Base-by-base conservation (phyloP, 2,329 filamentous ascomycete species). In the Trichoderma asperellum region DNA sequence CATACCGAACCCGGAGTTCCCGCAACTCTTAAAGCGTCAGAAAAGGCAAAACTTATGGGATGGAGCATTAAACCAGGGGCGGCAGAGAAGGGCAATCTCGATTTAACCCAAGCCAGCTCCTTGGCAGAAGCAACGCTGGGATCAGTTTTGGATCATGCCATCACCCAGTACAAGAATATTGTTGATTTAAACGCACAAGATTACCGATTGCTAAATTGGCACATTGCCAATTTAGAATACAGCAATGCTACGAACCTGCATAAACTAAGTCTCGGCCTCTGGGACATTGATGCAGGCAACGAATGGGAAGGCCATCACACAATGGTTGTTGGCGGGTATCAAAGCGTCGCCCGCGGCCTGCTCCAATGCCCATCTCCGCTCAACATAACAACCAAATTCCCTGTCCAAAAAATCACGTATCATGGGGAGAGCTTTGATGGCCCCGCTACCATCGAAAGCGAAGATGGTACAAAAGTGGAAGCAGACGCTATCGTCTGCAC, bases 261-360 rank as follows among this genome's bases (percentile, higher is more conserved):
- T 73, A 91, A 92, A 72, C 87, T 99, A 21, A 98, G 95, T 78
- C 87, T 99, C 16, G 89, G 91, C 8, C 91, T 94, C 0, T 98
- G 96, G 93, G 96, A 99, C 79, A 94, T 99, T 75, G 96, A 99
- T 77, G 94, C 94, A 61, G 96, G 96, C 0, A 97, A 99, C 75
- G 96, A 99, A 77, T 99, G 97, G 83, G 94, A 97, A 78, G 96
- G 96, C 7, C 90, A 92, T 71, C 96, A 99, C 78, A 93, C 93
- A 1, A 95, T 97, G 86, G 89, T 99, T 4, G 87, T 96, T 32
- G 96, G 96, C 52, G 96, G 96, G 1, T 99, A 98, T 76, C 94
- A 96, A 74, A 93, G 94, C 76, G 89, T 99, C 56, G 92, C 95
- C n/a, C 89, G 93, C 73, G 96, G 94, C 3, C 82, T 99, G 8